Percentiles rank a stretch among this genome's conserved stretches.
Evolutionary conservation across 257 asterid genomes (phyloP).

Genomic region (Buddleja alternifolia): DNA sequence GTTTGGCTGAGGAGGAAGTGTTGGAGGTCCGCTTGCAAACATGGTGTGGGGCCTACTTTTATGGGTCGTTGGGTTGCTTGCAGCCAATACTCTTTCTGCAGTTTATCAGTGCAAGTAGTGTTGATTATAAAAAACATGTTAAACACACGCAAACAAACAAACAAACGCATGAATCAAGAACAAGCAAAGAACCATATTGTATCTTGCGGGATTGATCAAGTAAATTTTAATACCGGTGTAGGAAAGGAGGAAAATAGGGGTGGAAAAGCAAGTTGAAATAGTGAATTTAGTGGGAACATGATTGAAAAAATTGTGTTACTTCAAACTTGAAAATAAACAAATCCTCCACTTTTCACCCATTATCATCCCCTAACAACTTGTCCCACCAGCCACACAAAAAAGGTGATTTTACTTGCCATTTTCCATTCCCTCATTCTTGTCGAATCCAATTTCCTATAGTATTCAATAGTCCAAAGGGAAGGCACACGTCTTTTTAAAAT

Average conservation of each 20-base stretch:
- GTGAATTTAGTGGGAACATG: not conserved
- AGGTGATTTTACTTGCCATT: not conserved
- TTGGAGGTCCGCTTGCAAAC: slow-evolving; percentile 97
- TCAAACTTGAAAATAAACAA: not conserved
- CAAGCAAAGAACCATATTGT: not conserved
- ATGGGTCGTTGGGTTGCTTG: slow-evolving; percentile 78
- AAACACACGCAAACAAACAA: not conserved
- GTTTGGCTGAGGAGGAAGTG: slow-evolving; percentile 62
- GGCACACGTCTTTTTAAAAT: not conserved
- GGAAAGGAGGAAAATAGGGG: not conserved
- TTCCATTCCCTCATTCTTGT: not conserved
- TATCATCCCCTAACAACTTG: not conserved
- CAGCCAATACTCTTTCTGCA: slow-evolving; percentile 90
- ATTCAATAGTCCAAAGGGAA: not conserved
- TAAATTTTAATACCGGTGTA: not conserved
- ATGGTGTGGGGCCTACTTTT: slow-evolving; percentile 90
- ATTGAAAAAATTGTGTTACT: not conserved
- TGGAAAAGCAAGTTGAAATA: not conserved
- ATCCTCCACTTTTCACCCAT: not conserved
- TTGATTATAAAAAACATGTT: not conserved
- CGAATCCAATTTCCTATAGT: not conserved
- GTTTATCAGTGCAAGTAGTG: slow-evolving; percentile 16
- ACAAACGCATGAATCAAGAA: not conserved
- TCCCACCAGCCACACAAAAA: not conserved
- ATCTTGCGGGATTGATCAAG: too few species aligned